Evolutionary conservation across 164 flowering plant genomes (phyloP).

Genomic region (Aristolochia californica): DNA sequence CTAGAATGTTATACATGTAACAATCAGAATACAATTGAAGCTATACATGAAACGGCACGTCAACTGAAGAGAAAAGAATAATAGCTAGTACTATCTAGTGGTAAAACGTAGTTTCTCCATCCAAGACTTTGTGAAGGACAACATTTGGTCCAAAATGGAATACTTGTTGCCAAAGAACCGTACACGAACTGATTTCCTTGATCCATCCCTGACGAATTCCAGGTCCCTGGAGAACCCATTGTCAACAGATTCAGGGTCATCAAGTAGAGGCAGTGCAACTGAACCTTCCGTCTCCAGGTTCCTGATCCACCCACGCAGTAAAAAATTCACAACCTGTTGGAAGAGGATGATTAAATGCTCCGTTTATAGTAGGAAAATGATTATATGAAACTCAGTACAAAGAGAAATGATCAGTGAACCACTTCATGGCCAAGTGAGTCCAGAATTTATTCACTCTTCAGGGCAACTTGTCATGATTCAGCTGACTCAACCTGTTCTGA

Average conservation of each 20-base stretch:
- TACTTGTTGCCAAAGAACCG: conserved; percentile 38
- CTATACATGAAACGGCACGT: too few species aligned
- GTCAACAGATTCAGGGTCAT: conserved; percentile 22
- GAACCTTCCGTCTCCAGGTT: conserved; percentile 61
- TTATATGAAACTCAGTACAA: background rate
- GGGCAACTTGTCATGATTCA: background rate
- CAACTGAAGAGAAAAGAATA: too few species aligned
- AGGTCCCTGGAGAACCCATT: conserved; percentile 32
- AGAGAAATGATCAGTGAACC: background rate
- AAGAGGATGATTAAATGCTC: conserved; percentile 1
- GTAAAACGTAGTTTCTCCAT: conserved; percentile 16
- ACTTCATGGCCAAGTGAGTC: background rate
- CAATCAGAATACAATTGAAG: too few species aligned
- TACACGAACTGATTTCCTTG: conserved; percentile 48
- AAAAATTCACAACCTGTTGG: conserved; percentile 71
- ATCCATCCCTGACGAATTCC: conserved; percentile 64
- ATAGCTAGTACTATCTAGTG: too few species aligned
- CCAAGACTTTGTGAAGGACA: conserved; percentile 32
- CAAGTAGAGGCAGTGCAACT: conserved; percentile 55
- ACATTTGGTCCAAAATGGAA: conserved; percentile 41
- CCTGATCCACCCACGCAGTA: conserved; percentile 86
- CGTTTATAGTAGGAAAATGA: background rate
- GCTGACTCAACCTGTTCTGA: background rate
- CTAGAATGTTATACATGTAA: too few species aligned
- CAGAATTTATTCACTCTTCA: too few species aligned